Evolutionary conservation across 768 basidiomycete species (phyloP).

Genomic region (Nidularia sp.): DNA sequence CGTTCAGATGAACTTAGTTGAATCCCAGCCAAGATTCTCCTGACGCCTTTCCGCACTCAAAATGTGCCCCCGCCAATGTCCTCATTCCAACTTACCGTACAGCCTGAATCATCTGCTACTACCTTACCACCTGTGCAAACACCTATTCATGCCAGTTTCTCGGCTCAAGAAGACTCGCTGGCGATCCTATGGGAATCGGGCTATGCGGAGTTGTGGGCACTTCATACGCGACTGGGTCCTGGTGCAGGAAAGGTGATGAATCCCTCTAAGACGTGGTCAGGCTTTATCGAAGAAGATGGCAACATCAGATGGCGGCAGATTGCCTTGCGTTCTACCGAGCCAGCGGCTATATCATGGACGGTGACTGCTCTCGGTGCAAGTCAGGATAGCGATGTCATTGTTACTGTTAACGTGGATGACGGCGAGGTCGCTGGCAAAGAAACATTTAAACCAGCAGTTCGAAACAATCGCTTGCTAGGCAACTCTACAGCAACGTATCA

Average conservation of each 20-base stretch:
- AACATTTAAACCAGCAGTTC: constrained; percentile 23
- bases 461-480: constrained; percentile 43
- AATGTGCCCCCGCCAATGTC: constrained; percentile 99
- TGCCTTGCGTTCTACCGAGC: constrained; percentile 8
- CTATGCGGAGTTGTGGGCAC: constrained; percentile 61
- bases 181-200: constrained; percentile 73
- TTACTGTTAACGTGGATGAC: constrained; percentile 19
- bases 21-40: constrained; percentile 58
- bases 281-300: constrained; percentile 12
- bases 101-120: constrained; percentile 13
- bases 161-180: constrained; percentile 49
- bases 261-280: constrained; percentile 38
- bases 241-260: constrained; percentile 58
- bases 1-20: not conserved
- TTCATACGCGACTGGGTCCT: constrained; percentile 58
- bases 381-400: constrained; percentile 25
- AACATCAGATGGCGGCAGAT: constrained; percentile 29
- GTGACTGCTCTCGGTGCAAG: constrained; percentile 38
- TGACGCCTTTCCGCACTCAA: constrained; percentile 92
- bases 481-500: not conserved
- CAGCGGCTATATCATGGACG: constrained; percentile 8
- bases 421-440: constrained; percentile 2
- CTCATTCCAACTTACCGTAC: constrained; percentile 42
- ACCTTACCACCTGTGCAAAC: constrained; percentile 19
- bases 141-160: constrained; percentile 69